Percentiles rank a stretch among this genome's conserved stretches.
These are phyloP conservation scores for Pythium rhizo-oryzae DNA, from an alignment of 352 stramenopile species.

Conservation along the genomic window DNA sequence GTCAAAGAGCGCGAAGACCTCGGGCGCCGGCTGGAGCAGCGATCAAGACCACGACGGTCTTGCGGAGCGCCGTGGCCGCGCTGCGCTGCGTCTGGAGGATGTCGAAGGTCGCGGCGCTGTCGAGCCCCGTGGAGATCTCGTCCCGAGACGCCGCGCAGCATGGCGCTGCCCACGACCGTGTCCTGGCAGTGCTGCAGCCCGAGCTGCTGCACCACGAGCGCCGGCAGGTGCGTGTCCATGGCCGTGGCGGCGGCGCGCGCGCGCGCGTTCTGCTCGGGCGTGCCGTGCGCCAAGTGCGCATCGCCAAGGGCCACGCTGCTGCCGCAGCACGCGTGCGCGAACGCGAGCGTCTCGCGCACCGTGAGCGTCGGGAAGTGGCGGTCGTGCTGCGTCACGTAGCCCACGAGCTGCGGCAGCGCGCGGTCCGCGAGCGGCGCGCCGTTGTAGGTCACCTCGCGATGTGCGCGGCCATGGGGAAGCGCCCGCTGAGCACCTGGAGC, in stretches of 20 bases:
- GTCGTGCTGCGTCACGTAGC: slow-evolving; percentile 38
- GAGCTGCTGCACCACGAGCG: slow-evolving; percentile 39
- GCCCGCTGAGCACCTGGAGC: slow-evolving; percentile 42
- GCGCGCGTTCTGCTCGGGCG: slow-evolving; percentile 26
- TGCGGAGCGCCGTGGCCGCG: slow-evolving; percentile 34
- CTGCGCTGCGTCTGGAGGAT: slow-evolving; percentile 36
- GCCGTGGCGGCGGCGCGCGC: slow-evolving; percentile 13
- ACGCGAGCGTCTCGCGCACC: slow-evolving; percentile 40
- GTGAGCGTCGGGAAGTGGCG: slow-evolving; percentile 36
- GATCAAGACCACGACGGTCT: slow-evolving; percentile 63
- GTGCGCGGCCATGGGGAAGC: slow-evolving; percentile 45
- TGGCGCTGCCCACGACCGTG: slow-evolving; percentile 29
- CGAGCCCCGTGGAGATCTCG: slow-evolving; percentile 25
- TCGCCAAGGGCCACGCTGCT: too few relatives aligned
- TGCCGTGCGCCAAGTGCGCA: too few relatives aligned
- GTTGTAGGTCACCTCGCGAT: slow-evolving; percentile 58
- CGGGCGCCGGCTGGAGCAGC: slow-evolving; percentile 74
- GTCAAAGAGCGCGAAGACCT: slow-evolving; percentile 84
- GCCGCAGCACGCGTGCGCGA: slow-evolving; percentile 33
- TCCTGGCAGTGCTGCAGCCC: slow-evolving; percentile 45
- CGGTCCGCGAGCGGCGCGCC: slow-evolving; percentile 35
- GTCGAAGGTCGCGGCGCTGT: slow-evolving; percentile 40
- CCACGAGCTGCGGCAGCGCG: slow-evolving; percentile 28
- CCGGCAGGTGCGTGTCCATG: slow-evolving; percentile 35
- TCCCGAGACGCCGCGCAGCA: slow-evolving; percentile 57